A percentile compares a stretch with the other conserved stretches of the same genome.
phyloP scores from a whole-genome alignment of 805 yeast species.

The Ogataea minuta region DNA sequence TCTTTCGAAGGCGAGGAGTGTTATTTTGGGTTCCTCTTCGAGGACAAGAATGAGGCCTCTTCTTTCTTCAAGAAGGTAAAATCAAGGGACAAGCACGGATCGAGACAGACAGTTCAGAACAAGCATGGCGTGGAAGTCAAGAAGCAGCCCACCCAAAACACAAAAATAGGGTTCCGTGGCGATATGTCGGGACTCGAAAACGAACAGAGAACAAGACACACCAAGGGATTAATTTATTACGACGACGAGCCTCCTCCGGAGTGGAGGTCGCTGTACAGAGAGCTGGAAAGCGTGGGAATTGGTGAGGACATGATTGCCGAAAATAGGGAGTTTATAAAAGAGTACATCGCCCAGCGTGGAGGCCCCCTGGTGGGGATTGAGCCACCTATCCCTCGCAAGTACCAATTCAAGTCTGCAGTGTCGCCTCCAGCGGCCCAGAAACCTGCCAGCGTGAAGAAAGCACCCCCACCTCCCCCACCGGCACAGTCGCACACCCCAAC shows the following conservation, averaged over 20 bases:
- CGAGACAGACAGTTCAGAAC: slow-evolving; percentile 81
- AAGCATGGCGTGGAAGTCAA: slow-evolving; percentile 84
- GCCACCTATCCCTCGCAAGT: slow-evolving; percentile 76
- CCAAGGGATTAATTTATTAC: slow-evolving; percentile 63
- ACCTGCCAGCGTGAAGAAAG: slow-evolving; percentile 27
- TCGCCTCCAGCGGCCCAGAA: slow-evolving; percentile 16
- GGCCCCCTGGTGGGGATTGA: slow-evolving; percentile 80
- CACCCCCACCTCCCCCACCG: slow-evolving; percentile 42
- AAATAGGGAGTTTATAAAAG: slow-evolving; percentile 77
- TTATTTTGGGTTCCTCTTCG: slow-evolving; percentile 80
- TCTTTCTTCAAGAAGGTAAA: slow-evolving; percentile 79
- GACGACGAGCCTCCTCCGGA: slow-evolving; percentile 81
- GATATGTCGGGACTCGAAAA: slow-evolving; percentile 39
- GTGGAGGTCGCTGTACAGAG: slow-evolving; percentile 74
- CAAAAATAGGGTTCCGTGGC: slow-evolving; percentile 64
- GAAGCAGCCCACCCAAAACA: slow-evolving; percentile 41
- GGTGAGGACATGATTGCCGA: slow-evolving; percentile 88
- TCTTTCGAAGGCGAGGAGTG: slow-evolving; percentile 92
- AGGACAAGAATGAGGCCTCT: slow-evolving; percentile 83
- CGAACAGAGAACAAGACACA: slow-evolving; percentile 54
- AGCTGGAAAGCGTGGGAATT: slow-evolving; percentile 75
- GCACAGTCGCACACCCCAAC: slow-evolving; percentile 4
- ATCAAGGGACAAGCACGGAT: slow-evolving; percentile 75
- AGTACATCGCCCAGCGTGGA: slow-evolving; percentile 69
- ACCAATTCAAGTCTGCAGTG: slow-evolving; percentile 31